Evolutionary conservation across 768 basidiomycete species (phyloP), one percentile per base, ranked within the genome.

Genomic region (Leccinum arenicola): DNA sequence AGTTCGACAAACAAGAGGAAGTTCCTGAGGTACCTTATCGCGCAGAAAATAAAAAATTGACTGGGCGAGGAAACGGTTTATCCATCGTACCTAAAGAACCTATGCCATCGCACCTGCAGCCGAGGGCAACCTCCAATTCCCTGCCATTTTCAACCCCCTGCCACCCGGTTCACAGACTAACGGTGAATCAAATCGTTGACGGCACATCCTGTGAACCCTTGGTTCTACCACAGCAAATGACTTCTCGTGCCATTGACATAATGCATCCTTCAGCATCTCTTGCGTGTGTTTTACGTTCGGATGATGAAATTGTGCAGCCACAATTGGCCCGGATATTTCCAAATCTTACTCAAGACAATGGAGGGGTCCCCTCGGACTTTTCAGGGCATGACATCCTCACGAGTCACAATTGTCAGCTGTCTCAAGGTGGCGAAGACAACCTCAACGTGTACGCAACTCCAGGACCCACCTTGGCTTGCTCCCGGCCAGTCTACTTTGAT

Each of bases 401-500:
- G 23, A 55, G 52, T 50, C 31, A 45, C 21, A 40, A 57, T 31
- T 23, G 52, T 19, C 62, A 47, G 50, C 25, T 36, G 19, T 57
- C 52, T 55, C 50, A 35, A 49, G 52, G 43, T 12, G 55, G 33
- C 23, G n/a, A 58, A 31, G 51, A 58, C 47, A 50, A 23, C 19
- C 17, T 58, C 52, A 64, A 63, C 58, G 53, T 71, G 52, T 84
- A 77, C 63, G 70, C 75, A n/a, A 81, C 80, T 51, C 84, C 85
- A 38, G 82, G 82, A 25, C 82, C 82, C 38, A 74, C 64, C 52
- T 66, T 63, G 66, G 47, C 65, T 47, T 63, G 59, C 45, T 71
- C 73, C 50, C 72, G 61, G 23, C 68, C 75, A 6, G 66, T 82
- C 35, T 81, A 82, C 69, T 82, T 82, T 63, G 81, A 84, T 65